Conservation (phyloP, 257 asterid genomes). For the Rhazya stricta region DNA sequence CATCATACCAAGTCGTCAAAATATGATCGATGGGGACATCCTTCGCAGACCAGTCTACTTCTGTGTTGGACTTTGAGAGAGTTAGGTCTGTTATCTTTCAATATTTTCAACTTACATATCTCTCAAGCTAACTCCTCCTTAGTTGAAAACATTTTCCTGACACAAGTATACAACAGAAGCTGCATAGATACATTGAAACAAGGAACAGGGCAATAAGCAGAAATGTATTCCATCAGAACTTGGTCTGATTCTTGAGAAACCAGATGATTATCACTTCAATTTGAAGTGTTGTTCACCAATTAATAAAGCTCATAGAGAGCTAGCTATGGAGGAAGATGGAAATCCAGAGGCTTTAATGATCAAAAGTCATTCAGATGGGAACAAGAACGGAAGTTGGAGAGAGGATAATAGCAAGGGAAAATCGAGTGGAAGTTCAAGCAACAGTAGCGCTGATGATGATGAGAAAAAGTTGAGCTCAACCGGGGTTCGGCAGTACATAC, state of each 20-base stretch:
- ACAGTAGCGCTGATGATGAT: constrained; percentile 15
- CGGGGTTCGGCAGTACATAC: constrained; percentile 27
- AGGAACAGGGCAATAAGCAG: background rate
- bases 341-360: background rate
- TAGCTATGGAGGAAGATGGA: constrained; percentile 13
- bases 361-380: constrained; percentile 2
- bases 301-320: background rate
- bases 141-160: constrained; percentile 14
- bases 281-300: constrained; percentile 4
- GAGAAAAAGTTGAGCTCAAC: constrained; percentile 9
- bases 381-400: background rate
- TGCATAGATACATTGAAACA: background rate
- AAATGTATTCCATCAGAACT: background rate
- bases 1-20: background rate
- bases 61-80: constrained; percentile 25
- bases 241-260: background rate
- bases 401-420: constrained; percentile 10
- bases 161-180: background rate
- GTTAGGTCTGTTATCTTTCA: constrained; percentile 24
- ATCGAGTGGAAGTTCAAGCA: constrained; percentile 20
- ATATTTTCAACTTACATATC: background rate
- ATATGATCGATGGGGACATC: constrained; percentile 16
- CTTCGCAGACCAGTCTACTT: constrained; percentile 20
- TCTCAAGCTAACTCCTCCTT: constrained; percentile 2
- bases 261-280: background rate